A percentile compares a stretch with the other conserved stretches of the same genome.
These are phyloP conservation scores for Meripilus lineatus DNA, from an alignment of 1,284 basidiomycete genomes.

Conservation along the genomic window DNA sequence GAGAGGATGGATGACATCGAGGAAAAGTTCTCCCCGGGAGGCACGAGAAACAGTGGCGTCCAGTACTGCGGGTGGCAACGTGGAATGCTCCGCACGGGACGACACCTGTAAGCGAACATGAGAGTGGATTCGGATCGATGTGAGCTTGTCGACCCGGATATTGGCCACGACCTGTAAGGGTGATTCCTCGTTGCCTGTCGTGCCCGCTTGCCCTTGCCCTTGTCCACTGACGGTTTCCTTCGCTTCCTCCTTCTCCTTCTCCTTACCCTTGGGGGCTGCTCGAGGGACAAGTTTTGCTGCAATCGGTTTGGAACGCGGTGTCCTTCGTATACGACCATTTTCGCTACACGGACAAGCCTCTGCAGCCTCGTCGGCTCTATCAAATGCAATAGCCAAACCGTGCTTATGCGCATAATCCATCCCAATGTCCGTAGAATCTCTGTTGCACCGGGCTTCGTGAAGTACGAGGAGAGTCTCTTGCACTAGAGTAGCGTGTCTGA, in stretches of 20 bases:
- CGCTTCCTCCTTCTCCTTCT: neutral
- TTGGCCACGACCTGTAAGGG: constrained; percentile 41
- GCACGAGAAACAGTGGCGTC: constrained; percentile 52
- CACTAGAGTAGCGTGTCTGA: constrained; percentile 44
- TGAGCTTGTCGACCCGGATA: constrained; percentile 48
- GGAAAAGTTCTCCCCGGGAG: constrained; percentile 45
- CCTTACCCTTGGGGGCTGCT: neutral
- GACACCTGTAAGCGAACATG: constrained; percentile 57
- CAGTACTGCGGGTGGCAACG: constrained; percentile 36
- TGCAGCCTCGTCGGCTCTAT: constrained; percentile 59
- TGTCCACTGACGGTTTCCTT: neutral
- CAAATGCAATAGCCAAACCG: constrained; percentile 49
- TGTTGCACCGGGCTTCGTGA: constrained; percentile 39
- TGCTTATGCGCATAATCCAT: constrained; percentile 47
- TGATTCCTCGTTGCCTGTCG: constrained; percentile 22
- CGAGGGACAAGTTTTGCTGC: constrained; percentile 15
- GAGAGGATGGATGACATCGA: constrained; percentile 48
- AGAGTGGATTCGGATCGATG: constrained; percentile 49
- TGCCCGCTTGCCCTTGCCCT: neutral
- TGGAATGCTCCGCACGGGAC: constrained; percentile 47
- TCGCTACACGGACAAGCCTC: constrained; percentile 63
- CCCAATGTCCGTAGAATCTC: constrained; percentile 19
- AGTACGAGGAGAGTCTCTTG: constrained; percentile 57
- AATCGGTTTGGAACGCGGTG: constrained; percentile 13
- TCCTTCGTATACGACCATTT: constrained; percentile 36